These are phyloP conservation scores for Dryas octopetala DNA, from an alignment of 306 rosid species.

Conservation along the genomic window DNA sequence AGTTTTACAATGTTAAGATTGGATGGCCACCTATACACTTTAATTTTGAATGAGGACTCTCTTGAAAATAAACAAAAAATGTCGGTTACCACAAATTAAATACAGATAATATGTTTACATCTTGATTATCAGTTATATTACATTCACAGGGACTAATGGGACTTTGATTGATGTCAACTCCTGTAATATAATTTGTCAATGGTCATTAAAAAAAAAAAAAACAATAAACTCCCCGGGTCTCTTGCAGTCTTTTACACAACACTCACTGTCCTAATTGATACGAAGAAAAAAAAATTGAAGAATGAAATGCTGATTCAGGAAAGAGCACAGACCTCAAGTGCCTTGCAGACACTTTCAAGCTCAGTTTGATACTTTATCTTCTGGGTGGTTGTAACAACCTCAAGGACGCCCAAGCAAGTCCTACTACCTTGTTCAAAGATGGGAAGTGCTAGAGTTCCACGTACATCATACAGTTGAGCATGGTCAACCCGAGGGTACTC, in stretches of 20 bases:
- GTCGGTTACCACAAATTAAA: background rate
- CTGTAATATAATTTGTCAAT: background rate
- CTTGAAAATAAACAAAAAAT: background rate
- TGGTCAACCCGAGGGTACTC: conserved; percentile 77
- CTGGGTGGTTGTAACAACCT: conserved; percentile 76
- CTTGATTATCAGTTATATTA: background rate
- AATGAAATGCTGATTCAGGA: conserved; percentile 4
- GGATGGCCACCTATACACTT: background rate
- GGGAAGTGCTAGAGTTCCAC: conserved; percentile 89
- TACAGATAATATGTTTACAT: background rate
- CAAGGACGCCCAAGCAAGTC: conserved; percentile 87
- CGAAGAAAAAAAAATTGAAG: conserved; percentile 15
- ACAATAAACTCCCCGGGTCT: background rate
- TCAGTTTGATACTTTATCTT: conserved; percentile 63
- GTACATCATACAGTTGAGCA: conserved; percentile 67
- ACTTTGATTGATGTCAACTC: background rate
- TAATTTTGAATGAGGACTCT: background rate
- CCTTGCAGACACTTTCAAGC: conserved; percentile 77
- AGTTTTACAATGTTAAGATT: background rate
- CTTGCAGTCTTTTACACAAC: background rate
- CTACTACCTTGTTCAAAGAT: conserved; percentile 72
- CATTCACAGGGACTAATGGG: background rate
- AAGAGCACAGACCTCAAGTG: conserved; percentile 73
- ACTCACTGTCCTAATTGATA: background rate
- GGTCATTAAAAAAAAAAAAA: background rate